Base-by-base conservation (phyloP, 73 alveolate genomes). In the Paramecium bursaria region DNA sequence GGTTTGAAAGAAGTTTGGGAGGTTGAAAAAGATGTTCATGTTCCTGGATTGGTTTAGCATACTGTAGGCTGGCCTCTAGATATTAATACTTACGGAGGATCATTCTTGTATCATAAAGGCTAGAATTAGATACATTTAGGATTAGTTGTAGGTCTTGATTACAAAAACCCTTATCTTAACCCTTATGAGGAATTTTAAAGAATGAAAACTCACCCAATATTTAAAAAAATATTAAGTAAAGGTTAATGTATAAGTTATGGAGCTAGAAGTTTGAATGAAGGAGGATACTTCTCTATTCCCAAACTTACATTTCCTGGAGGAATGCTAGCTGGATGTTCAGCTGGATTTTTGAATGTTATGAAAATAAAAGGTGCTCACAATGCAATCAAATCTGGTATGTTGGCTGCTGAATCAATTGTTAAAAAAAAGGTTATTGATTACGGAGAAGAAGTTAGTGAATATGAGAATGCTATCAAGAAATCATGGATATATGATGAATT, bases 271-370 rank as follows among this genome's bases (percentile, higher is more conserved):
- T 86, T 96, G 11, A 96, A 94, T 67, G 97, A 92, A 73, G 93
- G 99, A 31, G 99, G 98, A 5, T 86, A 92, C 57, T 95, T 91
- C 87, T 94, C 99, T 23, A 76, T 95, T 27, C 99, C 99, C 11
- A 93, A 95, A 52, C 86, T 94, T 29, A 86, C 98, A 26, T 96
- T 96, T 92, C 97, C 98, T 14, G 99, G 99, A 10, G 99, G 99
- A 14, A 93, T 94, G 98, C 88, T 85, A 7, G 76, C 94, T 35
- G 99, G 99, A 13, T 96, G 98, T 80, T 86, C 96, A 15, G 99
- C 98, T 42, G 99, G 98, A 17, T 93, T 94, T 88, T 73, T 96
- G 54, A 96, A 96, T 87, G 97, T 95, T 23, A 95, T 97, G 21
- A 95, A 96, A 75, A 96, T 96, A 61, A 96, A 96, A 75, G 99